These are phyloP conservation scores for Apiotrichum domesticum DNA, from an alignment of 1,284 basidiomycete species.

Conservation along the genomic window DNA sequence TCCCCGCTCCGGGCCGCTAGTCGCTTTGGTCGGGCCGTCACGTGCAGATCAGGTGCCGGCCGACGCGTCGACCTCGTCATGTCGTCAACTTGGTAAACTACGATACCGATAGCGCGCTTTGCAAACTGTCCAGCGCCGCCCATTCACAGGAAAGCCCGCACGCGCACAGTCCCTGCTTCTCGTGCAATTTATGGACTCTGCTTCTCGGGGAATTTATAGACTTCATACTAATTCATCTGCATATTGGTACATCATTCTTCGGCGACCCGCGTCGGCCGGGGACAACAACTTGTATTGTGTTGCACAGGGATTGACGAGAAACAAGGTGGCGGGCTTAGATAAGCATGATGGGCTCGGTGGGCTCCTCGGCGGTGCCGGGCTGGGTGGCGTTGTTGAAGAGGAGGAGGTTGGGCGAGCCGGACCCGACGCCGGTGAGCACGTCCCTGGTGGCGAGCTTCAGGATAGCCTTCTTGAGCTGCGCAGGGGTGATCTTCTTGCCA, in stretches of 20 bases:
- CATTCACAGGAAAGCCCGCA: too few relatives aligned
- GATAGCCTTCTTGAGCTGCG: constrained; percentile 68
- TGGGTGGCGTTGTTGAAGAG: constrained; percentile 76
- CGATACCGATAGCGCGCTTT: too few relatives aligned
- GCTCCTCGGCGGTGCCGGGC: too few relatives aligned
- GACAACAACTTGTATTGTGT: not conserved
- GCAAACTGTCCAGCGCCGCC: too few relatives aligned
- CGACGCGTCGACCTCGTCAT: too few relatives aligned
- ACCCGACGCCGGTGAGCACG: constrained; percentile 48
- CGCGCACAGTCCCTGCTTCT: too few relatives aligned
- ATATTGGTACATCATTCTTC: constrained; percentile 4
- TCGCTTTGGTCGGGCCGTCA: too few relatives aligned
- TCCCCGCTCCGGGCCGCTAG: too few relatives aligned
- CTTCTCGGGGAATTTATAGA: too few relatives aligned
- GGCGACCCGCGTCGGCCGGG: not conserved
- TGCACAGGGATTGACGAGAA: not conserved
- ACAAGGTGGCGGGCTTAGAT: not conserved
- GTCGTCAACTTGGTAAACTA: too few relatives aligned
- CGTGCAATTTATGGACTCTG: too few relatives aligned
- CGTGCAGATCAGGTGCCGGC: too few relatives aligned
- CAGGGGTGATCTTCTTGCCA: constrained; percentile 53
- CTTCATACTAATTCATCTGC: not conserved
- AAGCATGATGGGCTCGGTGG: not conserved
- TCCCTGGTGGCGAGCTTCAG: constrained; percentile 57
- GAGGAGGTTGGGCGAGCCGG: constrained; percentile 62